These are phyloP conservation scores for Trichoderma koningii DNA, from an alignment of 2,329 filamentous ascomycete genomes.

Conservation along the genomic window DNA sequence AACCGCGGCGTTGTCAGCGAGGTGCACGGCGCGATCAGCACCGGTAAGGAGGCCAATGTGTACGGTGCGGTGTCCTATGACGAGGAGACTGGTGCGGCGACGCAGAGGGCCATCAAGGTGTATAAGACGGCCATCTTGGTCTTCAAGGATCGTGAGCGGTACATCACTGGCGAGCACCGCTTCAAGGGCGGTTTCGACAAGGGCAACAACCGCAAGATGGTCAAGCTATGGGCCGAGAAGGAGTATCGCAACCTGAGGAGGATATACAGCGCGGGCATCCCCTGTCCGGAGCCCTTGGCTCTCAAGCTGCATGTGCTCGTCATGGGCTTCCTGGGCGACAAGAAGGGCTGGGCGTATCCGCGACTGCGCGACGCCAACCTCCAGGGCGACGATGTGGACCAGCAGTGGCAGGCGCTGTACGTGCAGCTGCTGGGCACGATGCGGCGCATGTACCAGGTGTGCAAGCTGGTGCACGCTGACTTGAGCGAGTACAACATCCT, in stretches of 20 bases:
- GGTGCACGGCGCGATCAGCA: constrained; percentile 92
- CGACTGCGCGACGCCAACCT: constrained; percentile 85
- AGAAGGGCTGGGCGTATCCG: constrained; percentile 83
- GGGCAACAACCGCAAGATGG: constrained; percentile 93
- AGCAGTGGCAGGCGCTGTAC: constrained; percentile 78
- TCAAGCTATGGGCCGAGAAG: constrained; percentile 98
- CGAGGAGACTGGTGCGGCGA: constrained; percentile 53
- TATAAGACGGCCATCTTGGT: constrained; percentile 98
- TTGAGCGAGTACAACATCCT: constrained; percentile 97
- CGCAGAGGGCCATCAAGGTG: constrained; percentile 91
- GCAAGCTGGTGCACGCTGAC: constrained; percentile 91
- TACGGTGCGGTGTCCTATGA: constrained; percentile 79
- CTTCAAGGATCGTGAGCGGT: constrained; percentile 96
- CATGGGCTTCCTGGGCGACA: constrained; percentile 90
- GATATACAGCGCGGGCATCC: constrained; percentile 80
- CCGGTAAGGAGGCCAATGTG: constrained; percentile 97
- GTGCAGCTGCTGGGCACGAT: constrained; percentile 83
- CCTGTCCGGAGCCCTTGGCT: constrained; percentile 84
- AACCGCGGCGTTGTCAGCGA: constrained; percentile 87
- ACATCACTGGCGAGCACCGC: constrained; percentile 90
- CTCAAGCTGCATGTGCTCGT: constrained; percentile 93
- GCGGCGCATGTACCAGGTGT: constrained; percentile 90
- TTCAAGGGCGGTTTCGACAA: constrained; percentile 93
- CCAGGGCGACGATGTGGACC: constrained; percentile 64
- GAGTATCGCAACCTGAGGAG: constrained; percentile 92